Base-by-base conservation (phyloP, 1,284 basidiomycete species). In the Trichosporon coremiiforme region DNA sequence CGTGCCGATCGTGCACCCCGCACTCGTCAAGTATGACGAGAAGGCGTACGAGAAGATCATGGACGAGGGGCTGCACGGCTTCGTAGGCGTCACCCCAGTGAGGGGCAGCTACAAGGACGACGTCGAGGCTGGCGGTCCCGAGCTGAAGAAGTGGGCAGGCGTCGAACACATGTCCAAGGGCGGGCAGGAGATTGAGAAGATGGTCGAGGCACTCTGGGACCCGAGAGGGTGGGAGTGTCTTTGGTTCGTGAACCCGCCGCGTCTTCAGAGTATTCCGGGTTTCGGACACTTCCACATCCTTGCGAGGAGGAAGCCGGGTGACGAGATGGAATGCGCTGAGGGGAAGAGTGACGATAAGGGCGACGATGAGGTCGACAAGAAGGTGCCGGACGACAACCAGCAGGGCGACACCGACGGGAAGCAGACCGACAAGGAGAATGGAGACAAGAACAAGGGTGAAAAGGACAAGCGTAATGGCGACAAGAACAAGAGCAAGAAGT, bases 221-320 rank as follows among this genome's bases (percentile, higher is more conserved):
- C 74, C 75, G 66, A 69, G 79, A 15, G 82, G 81, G 1, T 84
- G 78, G 76, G 82, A 84, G 70, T 81, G 80, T 73, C 50, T 81
- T 8, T 84, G 80, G 80, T 78, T 79, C 73, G 77, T 78, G 64
- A 78, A 78, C 69, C 78, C 76, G 10, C 50, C 70, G 2, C 70
- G 78, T 7, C 74, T 84, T 5, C 83, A 84, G 72, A 78, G 76
- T 10, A 78, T 84, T 7, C 80, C 78, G 2, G 80, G 80, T 0
- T 79, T 82, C 45, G 80, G 80, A 7, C 83, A 84, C 70, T 81
- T 82, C 69, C 83, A 84, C 71, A 78, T 84, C 31, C 80, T 84
- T 70, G 83, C 80, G 8, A 64, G 81, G 15, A 69, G 81, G n/a
- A 82, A 82, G 73, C 78, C 78, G 3, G 79, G 79, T 4, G 76